Conservation (phyloP, 2,329 filamentous ascomycete genomes). For the Clonostachys chloroleuca region DNA sequence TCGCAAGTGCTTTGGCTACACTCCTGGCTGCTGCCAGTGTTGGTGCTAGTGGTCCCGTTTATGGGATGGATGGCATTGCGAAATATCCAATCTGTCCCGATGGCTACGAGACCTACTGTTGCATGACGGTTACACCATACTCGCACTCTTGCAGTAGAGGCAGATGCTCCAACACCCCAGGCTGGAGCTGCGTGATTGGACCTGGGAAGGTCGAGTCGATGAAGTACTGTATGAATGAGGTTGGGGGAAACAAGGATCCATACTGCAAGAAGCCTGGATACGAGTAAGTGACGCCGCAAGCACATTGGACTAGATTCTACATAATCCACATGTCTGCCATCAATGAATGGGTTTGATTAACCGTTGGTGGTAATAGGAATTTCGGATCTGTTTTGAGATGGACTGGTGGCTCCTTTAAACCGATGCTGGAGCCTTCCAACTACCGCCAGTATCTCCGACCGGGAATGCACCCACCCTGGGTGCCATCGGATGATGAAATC, state of each 20-base stretch:
- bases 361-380: neutral
- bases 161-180: neutral
- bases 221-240: neutral
- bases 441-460: neutral
- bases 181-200: slow-evolving; percentile 1
- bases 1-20: too few relatives aligned
- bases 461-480: slow-evolving; percentile 1
- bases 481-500: neutral
- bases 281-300: neutral
- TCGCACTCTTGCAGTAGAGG: neutral
- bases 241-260: neutral
- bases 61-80: too few relatives aligned
- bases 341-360: neutral
- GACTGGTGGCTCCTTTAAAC: neutral
- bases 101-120: neutral
- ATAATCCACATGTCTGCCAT: neutral
- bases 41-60: too few relatives aligned
- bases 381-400: neutral
- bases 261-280: slow-evolving; percentile 1
- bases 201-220: slow-evolving; percentile 1
- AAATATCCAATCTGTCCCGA: neutral
- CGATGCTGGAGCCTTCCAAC: neutral
- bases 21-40: too few relatives aligned
- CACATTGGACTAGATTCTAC: neutral
- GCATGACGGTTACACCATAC: neutral